Base-by-base conservation (phyloP, 768 basidiomycete genomes). In the Dioszegia crocea region DNA sequence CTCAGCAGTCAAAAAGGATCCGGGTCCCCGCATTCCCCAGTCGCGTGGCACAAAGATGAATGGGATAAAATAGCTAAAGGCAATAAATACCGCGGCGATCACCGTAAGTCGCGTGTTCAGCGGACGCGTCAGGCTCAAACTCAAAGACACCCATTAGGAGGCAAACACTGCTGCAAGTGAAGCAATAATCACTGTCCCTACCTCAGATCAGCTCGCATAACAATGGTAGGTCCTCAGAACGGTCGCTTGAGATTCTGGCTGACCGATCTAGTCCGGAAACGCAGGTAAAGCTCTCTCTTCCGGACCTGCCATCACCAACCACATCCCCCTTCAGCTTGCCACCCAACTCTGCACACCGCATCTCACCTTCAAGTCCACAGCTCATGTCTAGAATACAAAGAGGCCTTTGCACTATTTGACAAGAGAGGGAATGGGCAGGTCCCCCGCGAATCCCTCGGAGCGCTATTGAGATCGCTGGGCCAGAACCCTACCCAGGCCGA, bases 401-500 rank as follows among this genome's bases (percentile, higher is more conserved):
- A 97, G 78, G 93, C 93, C 1, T 97, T 97, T 71, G 92, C 96
- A 44, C 85, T 99, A 30, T 98, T 97, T 77, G 96, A 99, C 80
- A 98, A 98, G 81, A 86, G 86, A 65, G 96, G 96, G 36, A 89
- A 88, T 1, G 92, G 92, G 16, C 83, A 88, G 14, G 89, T 99
- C 29, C 88, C 92, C 0, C 81, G 88, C 2, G 88, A 92, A 61
- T 87, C 86, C 0, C 80, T 99, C 1, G 96, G 96, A 9, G 94
- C 98, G 76, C 84, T 99, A 10, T 80, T 99, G 16, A 84, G 96
- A 43, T 91, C 91, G 0, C 81, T 99, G 2, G 96, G 96, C 2
- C 96, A 98, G 80, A 99, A 99, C 76, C 96, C 96, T n/a, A 98
- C 94, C 0, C 96, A 98, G 76, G 86, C 88, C n/a, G 93, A 99